Base-by-base conservation (phyloP, 1,284 basidiomycete genomes). In the Vanrija sp. region DNA sequence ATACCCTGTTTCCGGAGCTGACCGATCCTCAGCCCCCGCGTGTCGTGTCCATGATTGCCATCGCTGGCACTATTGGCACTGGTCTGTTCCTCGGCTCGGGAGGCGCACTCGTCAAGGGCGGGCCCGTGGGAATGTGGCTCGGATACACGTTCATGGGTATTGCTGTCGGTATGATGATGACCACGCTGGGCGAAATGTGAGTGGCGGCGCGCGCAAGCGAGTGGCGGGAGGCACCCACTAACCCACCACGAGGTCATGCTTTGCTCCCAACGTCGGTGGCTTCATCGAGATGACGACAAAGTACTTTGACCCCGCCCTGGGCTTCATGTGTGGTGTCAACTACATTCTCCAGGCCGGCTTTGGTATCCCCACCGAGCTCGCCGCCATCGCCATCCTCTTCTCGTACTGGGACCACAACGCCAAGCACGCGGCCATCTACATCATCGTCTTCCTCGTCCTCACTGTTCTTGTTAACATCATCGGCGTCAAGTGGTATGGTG, bases 11-110 rank as follows among this genome's bases (percentile, higher is more conserved):
- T 10, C 14, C 34, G 34, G 34, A 12, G 34, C 34, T 34, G 34
- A 34, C 34, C 34, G 34, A 34, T 15, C 26, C 16, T 15, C 34
- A 34, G 34, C 34, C 34, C 15, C 47, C 58, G 6, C 54, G 54
- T 8, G 54, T 53, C 5, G 25, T 55, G 7, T 40, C 52, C 25
- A 74, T 73, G 65, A 72, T 77, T 43, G 69, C 80, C 14, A 74
- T 81, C 29, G 60, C 66, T 28, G 80, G 80, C 10, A 76, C 76
- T 15, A 81, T 81, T 57, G 80, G 80, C 34, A 81, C 80, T 7
- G 79, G 77, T 69, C 61, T 71, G 14, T 69, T 69, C 54, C 59
- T 82, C 52, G 80, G 80, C 52, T 76, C 76, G 10, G 25, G 39
- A 5, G 61, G 64, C 25, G 77, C 79, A 10, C 73, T 81, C 29